Conservation (phyloP, 495 filamentous ascomycete genomes). For the Neurospora cerealis region DNA sequence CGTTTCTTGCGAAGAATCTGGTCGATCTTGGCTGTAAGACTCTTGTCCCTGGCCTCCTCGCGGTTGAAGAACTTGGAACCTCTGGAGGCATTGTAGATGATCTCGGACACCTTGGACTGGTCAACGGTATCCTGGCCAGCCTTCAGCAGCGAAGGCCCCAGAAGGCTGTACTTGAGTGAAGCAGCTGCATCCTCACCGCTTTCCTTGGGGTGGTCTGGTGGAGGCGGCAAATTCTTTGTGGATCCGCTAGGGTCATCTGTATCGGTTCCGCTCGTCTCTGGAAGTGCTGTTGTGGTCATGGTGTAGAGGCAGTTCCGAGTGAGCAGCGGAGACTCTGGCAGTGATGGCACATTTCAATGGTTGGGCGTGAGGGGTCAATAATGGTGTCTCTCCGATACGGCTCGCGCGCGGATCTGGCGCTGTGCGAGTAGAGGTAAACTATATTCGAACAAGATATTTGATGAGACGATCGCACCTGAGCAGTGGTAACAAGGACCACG, state of each 20-base stretch:
- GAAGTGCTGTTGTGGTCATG: background rate
- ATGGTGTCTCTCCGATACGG: background rate
- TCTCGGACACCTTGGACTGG: conserved; percentile 87
- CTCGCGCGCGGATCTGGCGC: background rate
- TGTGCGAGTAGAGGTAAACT: background rate
- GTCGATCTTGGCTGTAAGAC: conserved; percentile 79
- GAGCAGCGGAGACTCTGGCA: background rate
- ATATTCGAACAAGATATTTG: background rate
- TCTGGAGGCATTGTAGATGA: conserved; percentile 95
- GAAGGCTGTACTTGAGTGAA: conserved; percentile 52
- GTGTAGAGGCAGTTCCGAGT: background rate
- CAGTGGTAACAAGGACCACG: background rate
- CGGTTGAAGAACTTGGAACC: conserved; percentile 96
- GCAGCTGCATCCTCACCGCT: conserved; percentile 7
- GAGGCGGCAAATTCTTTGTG: background rate
- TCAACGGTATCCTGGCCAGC: conserved; percentile 91
- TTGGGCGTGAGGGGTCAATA: background rate
- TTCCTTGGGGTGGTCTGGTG: background rate
- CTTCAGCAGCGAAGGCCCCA: conserved; percentile 93
- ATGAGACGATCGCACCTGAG: background rate
- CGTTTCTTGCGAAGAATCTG: conserved; percentile 67
- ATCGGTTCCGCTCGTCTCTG: background rate
- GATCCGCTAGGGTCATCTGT: background rate
- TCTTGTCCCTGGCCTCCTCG: conserved; percentile 73
- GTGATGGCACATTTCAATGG: background rate